These are phyloP conservation scores for Teunomyces funiuensis DNA, from an alignment of 805 yeast genomes.

Conservation along the genomic window DNA sequence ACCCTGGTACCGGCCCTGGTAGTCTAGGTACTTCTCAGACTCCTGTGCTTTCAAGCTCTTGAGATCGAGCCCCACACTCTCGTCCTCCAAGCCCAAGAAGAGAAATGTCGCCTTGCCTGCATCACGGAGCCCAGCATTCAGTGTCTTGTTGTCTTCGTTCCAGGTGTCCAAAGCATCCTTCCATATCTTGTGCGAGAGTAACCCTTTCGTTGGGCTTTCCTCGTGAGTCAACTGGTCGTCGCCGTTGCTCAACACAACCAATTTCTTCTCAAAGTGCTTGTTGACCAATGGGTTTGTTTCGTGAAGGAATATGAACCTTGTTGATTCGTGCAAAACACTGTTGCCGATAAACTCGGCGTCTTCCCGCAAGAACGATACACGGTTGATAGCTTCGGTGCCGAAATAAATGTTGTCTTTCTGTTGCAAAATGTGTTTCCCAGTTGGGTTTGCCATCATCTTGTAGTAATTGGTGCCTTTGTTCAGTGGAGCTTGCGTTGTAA, in stretches of 20 bases:
- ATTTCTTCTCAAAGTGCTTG: conserved; percentile 26
- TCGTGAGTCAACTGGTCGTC: conserved; percentile 28
- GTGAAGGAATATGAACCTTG: conserved; percentile 49
- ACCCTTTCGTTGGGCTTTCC: conserved; percentile 20
- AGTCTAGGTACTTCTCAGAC: conserved; percentile 37
- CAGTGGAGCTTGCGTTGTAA: neutral
- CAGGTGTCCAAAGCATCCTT: conserved; percentile 17
- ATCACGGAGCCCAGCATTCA: conserved; percentile 41
- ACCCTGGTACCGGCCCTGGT: conserved; percentile 54
- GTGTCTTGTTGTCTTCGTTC: conserved; percentile 32
- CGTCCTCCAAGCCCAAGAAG: conserved; percentile 48
- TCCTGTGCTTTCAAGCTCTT: conserved; percentile 22
- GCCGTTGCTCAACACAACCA: conserved; percentile 37
- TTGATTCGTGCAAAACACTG: conserved; percentile 44
- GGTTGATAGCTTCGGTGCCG: conserved; percentile 55
- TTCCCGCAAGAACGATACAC: conserved; percentile 64
- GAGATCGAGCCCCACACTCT: conserved; percentile 41
- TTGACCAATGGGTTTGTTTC: conserved; percentile 32
- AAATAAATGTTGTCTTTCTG: conserved; percentile 30
- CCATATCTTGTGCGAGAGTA: conserved; percentile 17
- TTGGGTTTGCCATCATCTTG: conserved; percentile 12
- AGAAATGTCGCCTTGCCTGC: conserved; percentile 36
- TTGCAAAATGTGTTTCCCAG: conserved; percentile 7
- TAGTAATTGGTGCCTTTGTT: conserved; percentile 6
- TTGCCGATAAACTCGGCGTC: conserved; percentile 49